Evolutionary conservation across 768 basidiomycete genomes (phyloP).

Genomic region (Inosperma sp.): DNA sequence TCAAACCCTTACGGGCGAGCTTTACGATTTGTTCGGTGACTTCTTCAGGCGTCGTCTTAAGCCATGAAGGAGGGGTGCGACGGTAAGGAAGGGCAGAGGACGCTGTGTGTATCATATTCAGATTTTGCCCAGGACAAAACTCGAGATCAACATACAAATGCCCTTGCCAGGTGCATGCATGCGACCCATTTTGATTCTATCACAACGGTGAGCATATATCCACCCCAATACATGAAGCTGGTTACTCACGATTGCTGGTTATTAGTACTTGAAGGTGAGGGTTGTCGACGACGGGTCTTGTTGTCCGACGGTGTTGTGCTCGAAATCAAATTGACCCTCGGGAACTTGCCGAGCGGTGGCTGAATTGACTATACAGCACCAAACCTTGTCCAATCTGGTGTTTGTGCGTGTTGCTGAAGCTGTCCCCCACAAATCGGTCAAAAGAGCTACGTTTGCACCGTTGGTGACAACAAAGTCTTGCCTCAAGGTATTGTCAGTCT

Average conservation of each 20-base stretch:
- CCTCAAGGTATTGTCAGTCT: conserved; percentile 27
- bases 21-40: conserved; percentile 96
- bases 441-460: conserved; percentile 39
- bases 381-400: conserved; percentile 49
- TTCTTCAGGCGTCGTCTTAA: conserved; percentile 93
- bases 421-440: conserved; percentile 30
- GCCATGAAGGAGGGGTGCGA: conserved; percentile 91
- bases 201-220: conserved; percentile 15
- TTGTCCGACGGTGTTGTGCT: conserved; percentile 28
- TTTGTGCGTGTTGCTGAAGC: conserved; percentile 33
- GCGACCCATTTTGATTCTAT: conserved; percentile 75
- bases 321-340: conserved; percentile 22
- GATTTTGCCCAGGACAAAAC: conserved; percentile 8
- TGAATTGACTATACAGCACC: conserved; percentile 52
- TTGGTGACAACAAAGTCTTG: conserved; percentile 36
- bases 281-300: conserved; percentile 28
- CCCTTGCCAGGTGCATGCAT: conserved; percentile 99
- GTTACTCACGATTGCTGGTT: conserved; percentile 23
- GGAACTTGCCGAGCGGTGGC: conserved; percentile 41
- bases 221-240: conserved; percentile 1
- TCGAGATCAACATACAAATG: conserved; percentile 69
- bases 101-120: conserved; percentile 34
- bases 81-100: conserved; percentile 98
- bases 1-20: conserved; percentile 95
- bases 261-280: conserved; percentile 44